phyloP scores from a whole-genome alignment of 2,329 filamentous ascomycete species.

The Emmonsia crescens region DNA sequence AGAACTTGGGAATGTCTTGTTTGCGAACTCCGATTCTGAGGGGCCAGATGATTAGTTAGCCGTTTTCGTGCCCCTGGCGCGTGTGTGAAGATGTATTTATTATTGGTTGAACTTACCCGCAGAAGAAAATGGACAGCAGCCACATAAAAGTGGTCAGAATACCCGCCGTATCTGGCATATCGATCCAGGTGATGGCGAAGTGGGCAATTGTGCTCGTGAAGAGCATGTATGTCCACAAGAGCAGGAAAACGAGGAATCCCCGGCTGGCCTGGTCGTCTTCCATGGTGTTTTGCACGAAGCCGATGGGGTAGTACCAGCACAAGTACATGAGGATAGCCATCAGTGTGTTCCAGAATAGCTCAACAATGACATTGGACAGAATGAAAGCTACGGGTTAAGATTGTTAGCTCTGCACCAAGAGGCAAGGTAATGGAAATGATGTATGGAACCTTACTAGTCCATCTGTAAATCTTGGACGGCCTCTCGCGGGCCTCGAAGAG shows the following conservation, averaged over 20 bases:
- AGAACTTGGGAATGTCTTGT: conserved; percentile 38
- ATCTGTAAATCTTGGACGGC: conserved; percentile 60
- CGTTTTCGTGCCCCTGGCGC: background rate
- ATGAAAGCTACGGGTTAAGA: conserved; percentile 41
- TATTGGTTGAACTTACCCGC: conserved; percentile 38
- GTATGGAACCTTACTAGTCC: conserved; percentile 34
- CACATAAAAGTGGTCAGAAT: conserved; percentile 51
- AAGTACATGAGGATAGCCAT: conserved; percentile 52
- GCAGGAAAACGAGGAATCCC: conserved; percentile 54
- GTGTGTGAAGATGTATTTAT: conserved; percentile 42
- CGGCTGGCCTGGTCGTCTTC: conserved; percentile 37
- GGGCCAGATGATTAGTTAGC: background rate
- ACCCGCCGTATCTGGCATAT: conserved; percentile 55
- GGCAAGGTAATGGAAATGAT: background rate
- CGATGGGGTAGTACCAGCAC: conserved; percentile 57
- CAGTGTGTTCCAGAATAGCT: conserved; percentile 55
- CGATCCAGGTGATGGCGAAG: conserved; percentile 59
- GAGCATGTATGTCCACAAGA: conserved; percentile 54
- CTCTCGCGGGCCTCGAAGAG: conserved; percentile 50
- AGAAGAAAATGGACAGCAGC: conserved; percentile 50
- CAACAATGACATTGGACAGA: conserved; percentile 58
- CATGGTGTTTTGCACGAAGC: conserved; percentile 33
- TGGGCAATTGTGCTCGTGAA: conserved; percentile 62
- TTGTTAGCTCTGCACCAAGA: background rate
- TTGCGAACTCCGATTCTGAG: background rate